Percentiles rank a stretch among this genome's conserved stretches.
Evolutionary conservation across 2,329 filamentous ascomycete genomes (phyloP).

Genomic region (Albophoma yamanashiensis): DNA sequence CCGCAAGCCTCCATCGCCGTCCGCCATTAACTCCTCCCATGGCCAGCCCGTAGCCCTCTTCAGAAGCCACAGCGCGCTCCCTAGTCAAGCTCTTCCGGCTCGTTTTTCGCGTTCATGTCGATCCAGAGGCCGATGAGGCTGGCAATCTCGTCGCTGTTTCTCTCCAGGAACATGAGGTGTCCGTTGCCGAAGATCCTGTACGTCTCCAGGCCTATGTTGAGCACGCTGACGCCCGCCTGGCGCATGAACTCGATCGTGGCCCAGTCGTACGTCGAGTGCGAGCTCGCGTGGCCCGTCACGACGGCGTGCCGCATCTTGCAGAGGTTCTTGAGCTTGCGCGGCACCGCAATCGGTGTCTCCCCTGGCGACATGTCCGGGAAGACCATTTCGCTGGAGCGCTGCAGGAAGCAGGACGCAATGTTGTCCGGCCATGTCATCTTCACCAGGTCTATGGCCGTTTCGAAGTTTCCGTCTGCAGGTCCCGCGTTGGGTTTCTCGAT

Average conservation of each 20-base stretch:
- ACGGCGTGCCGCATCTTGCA: conserved; percentile 34
- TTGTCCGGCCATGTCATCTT: too few relatives aligned
- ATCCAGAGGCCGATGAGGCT: conserved; percentile 27
- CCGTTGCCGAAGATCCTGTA: conserved; percentile 40
- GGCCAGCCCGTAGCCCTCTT: neutral
- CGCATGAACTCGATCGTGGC: conserved; percentile 39
- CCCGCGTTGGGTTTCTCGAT: neutral
- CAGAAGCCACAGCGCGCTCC: neutral
- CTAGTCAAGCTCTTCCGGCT: neutral
- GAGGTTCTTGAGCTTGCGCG: conserved; percentile 35
- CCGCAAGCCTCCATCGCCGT: neutral
- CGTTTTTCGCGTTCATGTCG: neutral
- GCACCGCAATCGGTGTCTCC: neutral
- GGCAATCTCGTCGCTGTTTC: conserved; percentile 35
- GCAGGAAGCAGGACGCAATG: conserved; percentile 9
- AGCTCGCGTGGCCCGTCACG: conserved; percentile 40
- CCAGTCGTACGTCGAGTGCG: conserved; percentile 44
- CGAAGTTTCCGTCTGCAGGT: neutral
- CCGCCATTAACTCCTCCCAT: neutral
- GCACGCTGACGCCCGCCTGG: conserved; percentile 36
- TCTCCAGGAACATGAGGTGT: conserved; percentile 43
- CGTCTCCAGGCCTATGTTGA: conserved; percentile 32
- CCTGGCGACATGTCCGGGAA: neutral
- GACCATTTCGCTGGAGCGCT: conserved; percentile 1
- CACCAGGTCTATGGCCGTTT: neutral